A percentile compares a stretch with the other conserved stretches of the same genome.
Evolutionary conservation across 1,284 basidiomycete genomes (phyloP).

Genomic region (Amylostereum chailletii): DNA sequence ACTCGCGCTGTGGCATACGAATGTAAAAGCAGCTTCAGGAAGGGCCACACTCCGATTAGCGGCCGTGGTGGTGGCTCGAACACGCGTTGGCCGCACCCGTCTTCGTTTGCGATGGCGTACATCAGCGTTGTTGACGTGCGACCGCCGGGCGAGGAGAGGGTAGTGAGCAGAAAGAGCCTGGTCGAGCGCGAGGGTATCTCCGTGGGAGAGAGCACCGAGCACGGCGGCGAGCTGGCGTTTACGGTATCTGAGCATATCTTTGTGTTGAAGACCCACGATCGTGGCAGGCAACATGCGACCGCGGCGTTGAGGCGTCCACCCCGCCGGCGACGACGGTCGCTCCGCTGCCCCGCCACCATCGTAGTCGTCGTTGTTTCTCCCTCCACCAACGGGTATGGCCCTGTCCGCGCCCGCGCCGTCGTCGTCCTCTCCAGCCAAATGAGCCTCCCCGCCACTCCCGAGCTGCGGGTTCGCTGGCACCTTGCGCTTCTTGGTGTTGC

Average conservation of each 20-base stretch:
- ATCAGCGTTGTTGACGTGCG: constrained; percentile 10
- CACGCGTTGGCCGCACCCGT: neutral
- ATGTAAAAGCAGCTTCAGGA: constrained; percentile 46
- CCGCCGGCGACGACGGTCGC: constrained; percentile 3
- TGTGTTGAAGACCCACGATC: constrained; percentile 61
- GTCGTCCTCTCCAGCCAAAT: constrained; percentile 30
- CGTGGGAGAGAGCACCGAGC: constrained; percentile 52
- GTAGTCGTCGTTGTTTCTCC: constrained; percentile 15
- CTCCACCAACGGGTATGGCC: constrained; percentile 18
- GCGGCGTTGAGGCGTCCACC: constrained; percentile 22
- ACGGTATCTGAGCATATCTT: constrained; percentile 58
- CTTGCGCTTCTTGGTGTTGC: constrained; percentile 81
- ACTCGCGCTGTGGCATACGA: constrained; percentile 57
- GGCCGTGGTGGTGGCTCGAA: neutral
- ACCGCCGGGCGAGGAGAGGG: constrained; percentile 27
- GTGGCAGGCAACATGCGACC: constrained; percentile 51
- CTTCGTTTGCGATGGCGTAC: constrained; percentile 1
- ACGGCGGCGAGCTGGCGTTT: constrained; percentile 62
- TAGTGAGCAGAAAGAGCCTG: constrained; percentile 61
- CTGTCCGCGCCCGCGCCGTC: constrained; percentile 22
- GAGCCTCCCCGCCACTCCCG: constrained; percentile 27
- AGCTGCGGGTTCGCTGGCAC: constrained; percentile 49
- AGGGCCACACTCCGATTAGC: constrained; percentile 21
- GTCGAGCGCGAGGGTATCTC: constrained; percentile 63
- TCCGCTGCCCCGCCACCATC: constrained; percentile 4